Base-by-base conservation (phyloP, 495 filamentous ascomycete genomes). In the Lophium mytilinum region DNA sequence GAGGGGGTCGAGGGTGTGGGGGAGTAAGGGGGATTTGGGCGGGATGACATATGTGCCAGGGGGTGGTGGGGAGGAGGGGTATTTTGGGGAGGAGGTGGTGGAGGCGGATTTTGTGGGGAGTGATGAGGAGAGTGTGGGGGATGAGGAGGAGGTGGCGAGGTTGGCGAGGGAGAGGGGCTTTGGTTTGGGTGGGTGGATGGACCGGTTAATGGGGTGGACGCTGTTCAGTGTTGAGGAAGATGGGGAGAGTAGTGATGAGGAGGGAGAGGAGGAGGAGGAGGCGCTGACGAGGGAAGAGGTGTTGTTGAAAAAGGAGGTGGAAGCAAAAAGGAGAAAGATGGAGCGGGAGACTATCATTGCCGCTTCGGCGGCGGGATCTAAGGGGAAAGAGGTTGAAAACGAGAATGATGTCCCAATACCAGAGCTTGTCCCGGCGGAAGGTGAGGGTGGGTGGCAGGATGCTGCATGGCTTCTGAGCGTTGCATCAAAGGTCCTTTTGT, bases 391-490 rank as follows among this genome's bases (percentile, higher is more conserved):
- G 66, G 48, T 65, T 68, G 50, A 67, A 62, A 52, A 68, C 65
- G 56, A 66, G 52, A 39, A 51, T 61, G 52, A 52, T 60, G 53
- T 37, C 37, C 46, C 63, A 49, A 51, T 62, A 37, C 37, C 52
- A 9, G 47, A 17, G 34, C 21, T 24, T 50, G 43, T 47, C 17
- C 39, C 45, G 5, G 52, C 35, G 9, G 49, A 68, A 48, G 76
- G 79, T 34, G 75, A 83, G 50, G 77, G 75, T 11, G 81, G 84
- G 12, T 94, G 88, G 90, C 79, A 85, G 56, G 90, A 95, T 74
- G 90, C 87, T 37, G 80, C 85, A 24, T 96, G 89, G 90, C 71
- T 96, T 56, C 73, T 95, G 49, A 83, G 81, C 46, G 82, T 91
- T 49, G 85, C 88, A 19, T 85, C 81, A 37, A 87, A 84, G 58